phyloP scores from a whole-genome alignment of 208 protist species.

The Trypanosomatidae sp. region DNA sequence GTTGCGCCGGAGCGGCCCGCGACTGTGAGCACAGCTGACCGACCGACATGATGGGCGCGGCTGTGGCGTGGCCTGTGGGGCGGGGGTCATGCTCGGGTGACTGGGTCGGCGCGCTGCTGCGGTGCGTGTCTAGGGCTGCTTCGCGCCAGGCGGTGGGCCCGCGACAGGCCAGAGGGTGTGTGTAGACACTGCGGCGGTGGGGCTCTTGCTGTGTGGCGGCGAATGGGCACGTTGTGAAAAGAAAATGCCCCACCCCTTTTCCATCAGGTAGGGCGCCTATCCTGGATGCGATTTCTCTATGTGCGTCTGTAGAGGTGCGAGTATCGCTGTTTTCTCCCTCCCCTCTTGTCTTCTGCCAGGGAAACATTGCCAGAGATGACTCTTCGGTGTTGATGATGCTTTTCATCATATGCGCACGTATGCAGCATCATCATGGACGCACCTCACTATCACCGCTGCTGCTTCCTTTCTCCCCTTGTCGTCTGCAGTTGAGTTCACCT shows the following conservation, averaged over 20 bases:
- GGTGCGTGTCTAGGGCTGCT: too few relatives aligned
- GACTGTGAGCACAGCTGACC: too few relatives aligned
- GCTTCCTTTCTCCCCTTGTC: background rate
- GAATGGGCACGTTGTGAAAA: too few relatives aligned
- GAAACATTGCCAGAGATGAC: background rate
- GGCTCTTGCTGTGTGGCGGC: too few relatives aligned
- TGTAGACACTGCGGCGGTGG: background rate
- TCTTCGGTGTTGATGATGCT: background rate
- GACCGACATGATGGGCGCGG: too few relatives aligned
- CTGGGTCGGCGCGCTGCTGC: too few relatives aligned
- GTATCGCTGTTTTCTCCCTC: background rate
- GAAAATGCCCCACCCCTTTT: background rate
- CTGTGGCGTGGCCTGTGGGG: too few relatives aligned
- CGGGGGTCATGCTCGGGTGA: too few relatives aligned
- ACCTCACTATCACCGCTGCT: background rate
- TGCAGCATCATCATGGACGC: background rate
- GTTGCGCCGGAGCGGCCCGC: too few relatives aligned
- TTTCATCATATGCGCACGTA: background rate
- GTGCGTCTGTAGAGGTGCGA: background rate
- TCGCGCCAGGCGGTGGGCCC: too few relatives aligned
- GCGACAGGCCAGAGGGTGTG: background rate
- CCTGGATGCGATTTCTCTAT: background rate
- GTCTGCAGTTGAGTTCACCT: background rate
- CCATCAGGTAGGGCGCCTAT: too few relatives aligned
- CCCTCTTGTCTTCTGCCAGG: background rate